Conservation (phyloP, 2,329 filamentous ascomycete genomes). For the Clonostachys sp. region DNA sequence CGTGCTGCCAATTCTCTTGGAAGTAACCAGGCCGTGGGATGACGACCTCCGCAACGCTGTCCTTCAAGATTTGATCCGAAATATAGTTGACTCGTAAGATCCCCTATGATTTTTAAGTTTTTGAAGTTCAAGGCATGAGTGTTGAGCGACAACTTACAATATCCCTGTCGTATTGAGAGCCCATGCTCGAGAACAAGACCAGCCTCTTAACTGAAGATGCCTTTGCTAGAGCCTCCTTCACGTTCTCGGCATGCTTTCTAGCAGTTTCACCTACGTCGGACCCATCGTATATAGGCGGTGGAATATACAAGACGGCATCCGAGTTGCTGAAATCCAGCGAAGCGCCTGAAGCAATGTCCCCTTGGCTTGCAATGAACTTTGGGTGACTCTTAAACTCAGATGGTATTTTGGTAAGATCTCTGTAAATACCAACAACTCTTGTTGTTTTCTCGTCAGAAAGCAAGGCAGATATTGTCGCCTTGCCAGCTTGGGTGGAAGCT, state of each 20-base stretch:
- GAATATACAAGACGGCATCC: slow-evolving; percentile 23
- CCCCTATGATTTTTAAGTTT: slow-evolving; percentile 10
- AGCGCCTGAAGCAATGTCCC: slow-evolving; percentile 15
- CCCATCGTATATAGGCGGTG: slow-evolving; percentile 19
- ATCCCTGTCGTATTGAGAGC: slow-evolving; percentile 17
- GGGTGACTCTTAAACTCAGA: slow-evolving; percentile 16
- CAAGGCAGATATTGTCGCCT: slow-evolving; percentile 17
- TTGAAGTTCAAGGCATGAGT: not conserved
- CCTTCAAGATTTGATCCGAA: slow-evolving; percentile 10
- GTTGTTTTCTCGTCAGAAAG: slow-evolving; percentile 10
- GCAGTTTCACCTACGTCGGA: slow-evolving; percentile 14
- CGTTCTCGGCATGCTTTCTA: slow-evolving; percentile 10
- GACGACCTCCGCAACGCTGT: slow-evolving; percentile 11
- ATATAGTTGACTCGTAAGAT: slow-evolving; percentile 13
- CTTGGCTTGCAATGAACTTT: slow-evolving; percentile 19
- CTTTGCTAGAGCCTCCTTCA: slow-evolving; percentile 12
- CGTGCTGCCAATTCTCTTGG: slow-evolving; percentile 11
- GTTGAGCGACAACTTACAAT: slow-evolving; percentile 13
- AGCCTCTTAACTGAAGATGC: slow-evolving; percentile 10
- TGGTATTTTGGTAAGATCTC: slow-evolving; percentile 18
- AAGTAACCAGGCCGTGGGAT: slow-evolving; percentile 8
- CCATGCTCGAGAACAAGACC: slow-evolving; percentile 18
- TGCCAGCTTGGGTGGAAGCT: slow-evolving; percentile 23
- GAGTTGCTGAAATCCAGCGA: slow-evolving; percentile 18
- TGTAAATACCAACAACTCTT: slow-evolving; percentile 19